These are phyloP conservation scores for Oidium heveae DNA, from an alignment of 2,329 filamentous ascomycete genomes.

Conservation along the genomic window DNA sequence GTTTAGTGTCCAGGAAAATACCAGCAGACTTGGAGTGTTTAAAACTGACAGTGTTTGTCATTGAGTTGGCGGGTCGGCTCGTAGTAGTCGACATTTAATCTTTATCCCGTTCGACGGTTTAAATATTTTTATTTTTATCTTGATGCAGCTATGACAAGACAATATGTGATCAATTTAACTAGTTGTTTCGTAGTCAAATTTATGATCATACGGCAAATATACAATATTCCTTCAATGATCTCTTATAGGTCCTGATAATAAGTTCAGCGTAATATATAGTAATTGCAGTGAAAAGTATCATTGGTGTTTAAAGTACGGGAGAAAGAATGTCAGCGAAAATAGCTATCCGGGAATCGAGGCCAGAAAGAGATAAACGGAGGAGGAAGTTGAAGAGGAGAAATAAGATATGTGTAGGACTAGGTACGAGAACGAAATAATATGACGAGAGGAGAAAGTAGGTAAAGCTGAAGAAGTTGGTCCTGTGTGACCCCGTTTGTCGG, in stretches of 20 bases:
- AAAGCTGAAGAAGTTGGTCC: background rate
- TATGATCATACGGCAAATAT: background rate
- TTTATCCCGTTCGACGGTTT: background rate
- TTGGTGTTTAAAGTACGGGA: background rate
- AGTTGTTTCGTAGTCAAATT: background rate
- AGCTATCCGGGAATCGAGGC: background rate
- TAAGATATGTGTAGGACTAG: background rate
- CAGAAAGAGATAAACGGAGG: background rate
- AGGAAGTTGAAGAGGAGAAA: background rate
- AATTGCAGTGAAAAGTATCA: background rate
- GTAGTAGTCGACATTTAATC: constrained; percentile 10
- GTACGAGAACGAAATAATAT: background rate
- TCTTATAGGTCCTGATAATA: background rate
- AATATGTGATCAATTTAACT: no score
- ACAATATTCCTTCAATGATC: background rate
- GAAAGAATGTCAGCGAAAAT: background rate
- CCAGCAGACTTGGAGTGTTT: no score
- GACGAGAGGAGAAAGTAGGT: background rate
- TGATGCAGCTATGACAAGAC: no score
- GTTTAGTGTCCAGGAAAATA: constrained; percentile 5
- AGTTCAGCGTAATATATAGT: background rate
- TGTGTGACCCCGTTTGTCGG: background rate
- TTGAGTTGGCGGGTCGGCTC: constrained; percentile 13
- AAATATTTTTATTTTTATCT: background rate
- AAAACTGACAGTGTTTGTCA: constrained; percentile 18